A percentile compares a stretch with the other conserved stretches of the same genome.
Conservation (phyloP, 2,329 filamentous ascomycete species). For the Fusarium burgessii region DNA sequence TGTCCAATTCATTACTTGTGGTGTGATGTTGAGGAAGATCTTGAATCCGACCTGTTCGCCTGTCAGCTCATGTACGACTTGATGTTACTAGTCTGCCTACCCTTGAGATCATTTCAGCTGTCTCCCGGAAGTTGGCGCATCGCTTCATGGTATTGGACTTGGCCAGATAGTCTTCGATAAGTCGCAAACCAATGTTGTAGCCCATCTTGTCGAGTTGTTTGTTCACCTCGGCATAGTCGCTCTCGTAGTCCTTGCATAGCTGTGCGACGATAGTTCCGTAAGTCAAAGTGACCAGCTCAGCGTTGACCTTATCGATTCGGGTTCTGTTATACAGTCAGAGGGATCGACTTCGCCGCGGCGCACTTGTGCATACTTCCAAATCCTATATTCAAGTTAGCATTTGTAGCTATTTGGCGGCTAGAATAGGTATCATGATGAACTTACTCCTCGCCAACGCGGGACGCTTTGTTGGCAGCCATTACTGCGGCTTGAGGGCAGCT, state of each 20-base stretch:
- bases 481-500: conserved; percentile 28
- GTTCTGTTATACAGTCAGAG: conserved; percentile 68
- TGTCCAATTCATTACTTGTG: conserved; percentile 94
- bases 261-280: conserved; percentile 98
- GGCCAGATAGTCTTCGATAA: conserved; percentile 98
- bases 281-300: conserved; percentile 95
- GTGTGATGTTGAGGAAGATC: conserved; percentile 97
- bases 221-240: conserved; percentile 95
- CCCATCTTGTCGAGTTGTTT: conserved; percentile 99
- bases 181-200: conserved; percentile 94
- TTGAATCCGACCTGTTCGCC: conserved; percentile 90
- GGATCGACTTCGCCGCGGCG: not conserved
- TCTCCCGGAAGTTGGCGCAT: conserved; percentile 94
- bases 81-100: conserved; percentile 59
- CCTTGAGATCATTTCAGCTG: conserved; percentile 95
- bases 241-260: conserved; percentile 95
- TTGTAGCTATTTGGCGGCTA: not conserved
- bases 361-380: conserved; percentile 83
- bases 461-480: conserved; percentile 72
- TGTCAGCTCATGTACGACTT: conserved; percentile 28
- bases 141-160: conserved; percentile 91
- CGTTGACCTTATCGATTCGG: conserved; percentile 96
- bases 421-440: conserved; percentile 46
- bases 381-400: conserved; percentile 66
- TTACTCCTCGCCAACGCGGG: conserved; percentile 72